Percentiles rank a stretch among this genome's conserved stretches.
Evolutionary conservation across 2,329 filamentous ascomycete species (phyloP).

Genomic region (Botryosphaeria dothidea): DNA sequence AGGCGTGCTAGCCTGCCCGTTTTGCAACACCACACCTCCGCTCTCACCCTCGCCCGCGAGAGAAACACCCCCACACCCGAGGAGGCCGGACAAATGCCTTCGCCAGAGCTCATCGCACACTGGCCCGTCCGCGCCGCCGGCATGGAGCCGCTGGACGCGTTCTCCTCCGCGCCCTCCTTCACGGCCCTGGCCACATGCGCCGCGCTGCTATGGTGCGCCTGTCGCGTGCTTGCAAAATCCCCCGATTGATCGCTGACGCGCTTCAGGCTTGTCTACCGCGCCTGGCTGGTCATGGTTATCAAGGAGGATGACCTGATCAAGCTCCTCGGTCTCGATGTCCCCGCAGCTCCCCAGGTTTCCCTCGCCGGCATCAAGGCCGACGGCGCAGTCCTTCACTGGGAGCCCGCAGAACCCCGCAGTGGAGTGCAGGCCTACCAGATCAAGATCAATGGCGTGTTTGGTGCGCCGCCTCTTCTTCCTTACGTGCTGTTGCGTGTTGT

Average conservation of each 20-base stretch:
- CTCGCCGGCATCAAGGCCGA: conserved; percentile 86
- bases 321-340: conserved; percentile 91
- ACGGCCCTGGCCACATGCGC: conserved; percentile 18
- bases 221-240: background rate
- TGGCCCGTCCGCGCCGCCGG: conserved; percentile 14
- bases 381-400: conserved; percentile 89
- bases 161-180: conserved; percentile 18
- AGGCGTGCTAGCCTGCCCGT: background rate
- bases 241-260: background rate
- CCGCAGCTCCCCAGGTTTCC: conserved; percentile 83
- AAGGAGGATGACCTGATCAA: conserved; percentile 88
- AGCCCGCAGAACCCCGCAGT: conserved; percentile 65
- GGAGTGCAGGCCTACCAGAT: conserved; percentile 86
- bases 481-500: no score
- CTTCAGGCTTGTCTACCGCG: conserved; percentile 76
- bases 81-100: conserved; percentile 16
- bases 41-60: background rate
- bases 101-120: conserved; percentile 18
- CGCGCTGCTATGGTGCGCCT: conserved; percentile 18
- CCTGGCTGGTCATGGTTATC: conserved; percentile 85
- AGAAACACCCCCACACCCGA: background rate
- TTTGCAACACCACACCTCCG: conserved; percentile 5
- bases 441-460: conserved; percentile 89
- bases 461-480: conserved; percentile 44
- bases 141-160: conserved; percentile 20